phyloP scores from a whole-genome alignment of 2,329 filamentous ascomycete genomes.

The Penicillium sp. region DNA sequence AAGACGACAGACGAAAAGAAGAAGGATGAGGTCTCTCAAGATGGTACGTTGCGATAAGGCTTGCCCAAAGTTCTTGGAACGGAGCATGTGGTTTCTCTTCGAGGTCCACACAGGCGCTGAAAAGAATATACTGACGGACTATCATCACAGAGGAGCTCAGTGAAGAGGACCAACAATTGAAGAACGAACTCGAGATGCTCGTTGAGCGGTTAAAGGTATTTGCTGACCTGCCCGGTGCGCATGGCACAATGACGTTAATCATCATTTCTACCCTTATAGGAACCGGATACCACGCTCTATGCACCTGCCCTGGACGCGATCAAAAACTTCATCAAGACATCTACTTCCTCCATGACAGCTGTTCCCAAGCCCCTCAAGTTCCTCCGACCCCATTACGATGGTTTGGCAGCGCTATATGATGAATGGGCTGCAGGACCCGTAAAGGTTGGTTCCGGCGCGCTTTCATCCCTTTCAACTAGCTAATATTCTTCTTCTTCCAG shows the following conservation, averaged over 20 bases:
- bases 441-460: conserved; percentile 58
- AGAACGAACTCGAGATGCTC: conserved; percentile 96
- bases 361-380: conserved; percentile 99
- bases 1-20: conserved; percentile 67
- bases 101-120: conserved; percentile 26
- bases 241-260: conserved; percentile 28
- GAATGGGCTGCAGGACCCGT: conserved; percentile 79
- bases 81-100: conserved; percentile 13
- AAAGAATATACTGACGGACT: conserved; percentile 22
- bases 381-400: conserved; percentile 91
- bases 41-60: conserved; percentile 47
- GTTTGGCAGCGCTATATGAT: conserved; percentile 81
- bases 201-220: conserved; percentile 85
- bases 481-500: conserved; percentile 34
- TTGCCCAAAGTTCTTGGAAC: conserved; percentile 1
- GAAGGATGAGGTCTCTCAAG: conserved; percentile 67
- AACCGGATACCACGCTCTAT: conserved; percentile 81
- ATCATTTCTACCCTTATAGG: conserved; percentile 50
- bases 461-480: not conserved
- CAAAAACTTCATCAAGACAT: conserved; percentile 98
- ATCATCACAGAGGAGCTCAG: conserved; percentile 77
- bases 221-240: conserved; percentile 2
- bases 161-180: conserved; percentile 97
- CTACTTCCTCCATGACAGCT: conserved; percentile 98
- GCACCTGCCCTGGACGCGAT: conserved; percentile 90